Conservation (phyloP, 2,329 filamentous ascomycete genomes). For the Beauveria asiatica region DNA sequence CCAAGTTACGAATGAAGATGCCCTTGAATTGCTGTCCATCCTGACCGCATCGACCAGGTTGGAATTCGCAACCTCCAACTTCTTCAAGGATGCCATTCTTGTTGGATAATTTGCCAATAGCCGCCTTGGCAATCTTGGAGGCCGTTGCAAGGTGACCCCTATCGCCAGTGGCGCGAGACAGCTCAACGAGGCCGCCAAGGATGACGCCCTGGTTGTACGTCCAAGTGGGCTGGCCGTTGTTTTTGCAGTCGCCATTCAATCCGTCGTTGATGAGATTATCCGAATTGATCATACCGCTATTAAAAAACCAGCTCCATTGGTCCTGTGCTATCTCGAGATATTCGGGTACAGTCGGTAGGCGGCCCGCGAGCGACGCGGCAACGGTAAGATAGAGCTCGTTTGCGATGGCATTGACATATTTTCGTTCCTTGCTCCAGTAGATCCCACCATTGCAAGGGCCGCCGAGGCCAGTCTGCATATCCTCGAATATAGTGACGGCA, state of each 20-base stretch:
- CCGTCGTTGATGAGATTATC: conserved; percentile 47
- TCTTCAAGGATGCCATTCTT: conserved; percentile 37
- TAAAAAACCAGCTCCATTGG: conserved; percentile 45
- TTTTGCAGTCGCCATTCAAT: conserved; percentile 37
- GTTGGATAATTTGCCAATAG: conserved; percentile 37
- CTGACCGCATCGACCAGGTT: conserved; percentile 29
- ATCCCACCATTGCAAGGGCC: conserved; percentile 45
- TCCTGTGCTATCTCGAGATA: conserved; percentile 41
- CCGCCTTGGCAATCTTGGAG: conserved; percentile 41
- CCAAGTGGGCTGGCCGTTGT: conserved; percentile 42
- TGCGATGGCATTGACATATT: conserved; percentile 45
- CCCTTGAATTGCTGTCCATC: conserved; percentile 64
- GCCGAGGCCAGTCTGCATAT: conserved; percentile 41
- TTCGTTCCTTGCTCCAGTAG: conserved; percentile 45
- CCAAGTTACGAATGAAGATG: conserved; percentile 57
- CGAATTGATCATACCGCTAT: conserved; percentile 42
- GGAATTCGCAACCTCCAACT: conserved; percentile 26
- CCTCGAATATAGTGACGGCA: conserved; percentile 45
- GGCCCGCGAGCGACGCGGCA: conserved; percentile 44
- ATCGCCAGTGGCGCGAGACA: conserved; percentile 36
- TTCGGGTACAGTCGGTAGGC: conserved; percentile 27
- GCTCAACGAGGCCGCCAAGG: conserved; percentile 45
- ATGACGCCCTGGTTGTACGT: conserved; percentile 53
- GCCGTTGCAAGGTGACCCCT: conserved; percentile 34
- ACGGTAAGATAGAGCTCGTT: conserved; percentile 51